Percentiles rank a stretch among this genome's conserved stretches.
Conservation (phyloP, 192 early-diverging fungal genomes). For the Coemansia sp. region DNA sequence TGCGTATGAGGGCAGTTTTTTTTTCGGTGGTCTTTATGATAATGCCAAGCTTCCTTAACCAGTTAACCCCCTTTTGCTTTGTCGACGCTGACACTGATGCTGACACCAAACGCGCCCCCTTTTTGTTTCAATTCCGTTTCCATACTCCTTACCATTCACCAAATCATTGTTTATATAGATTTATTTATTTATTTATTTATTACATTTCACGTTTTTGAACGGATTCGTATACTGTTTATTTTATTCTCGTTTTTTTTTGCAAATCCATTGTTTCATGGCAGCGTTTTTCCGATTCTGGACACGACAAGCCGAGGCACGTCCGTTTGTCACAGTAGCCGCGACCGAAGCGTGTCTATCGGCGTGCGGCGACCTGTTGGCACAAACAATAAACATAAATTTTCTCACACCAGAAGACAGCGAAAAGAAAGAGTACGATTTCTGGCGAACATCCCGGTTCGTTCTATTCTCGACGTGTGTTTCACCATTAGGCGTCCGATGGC, state of each 20-base stretch:
- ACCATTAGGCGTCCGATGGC: slow-evolving; percentile 53
- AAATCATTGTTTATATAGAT: neutral
- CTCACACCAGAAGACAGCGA: neutral
- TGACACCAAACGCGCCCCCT: no score
- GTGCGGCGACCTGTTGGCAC: slow-evolving; percentile 54
- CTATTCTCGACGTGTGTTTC: slow-evolving; percentile 47
- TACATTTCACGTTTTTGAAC: neutral
- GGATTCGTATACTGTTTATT: neutral
- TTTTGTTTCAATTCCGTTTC: no score
- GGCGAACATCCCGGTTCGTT: slow-evolving; percentile 47
- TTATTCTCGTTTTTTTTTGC: neutral
- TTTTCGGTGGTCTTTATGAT: no score
- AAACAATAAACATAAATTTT: slow-evolving; percentile 40
- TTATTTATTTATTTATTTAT: no score
- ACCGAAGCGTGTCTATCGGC: slow-evolving; percentile 53
- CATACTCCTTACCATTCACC: no score
- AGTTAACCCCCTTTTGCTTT: no score
- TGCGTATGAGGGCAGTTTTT: no score
- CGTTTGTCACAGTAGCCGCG: slow-evolving; percentile 49
- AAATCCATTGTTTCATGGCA: slow-evolving; percentile 25
- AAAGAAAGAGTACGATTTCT: slow-evolving; percentile 35
- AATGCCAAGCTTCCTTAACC: neutral
- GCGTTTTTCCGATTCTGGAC: slow-evolving; percentile 56
- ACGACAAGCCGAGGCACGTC: slow-evolving; percentile 52
- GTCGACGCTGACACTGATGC: no score